phyloP scores from a whole-genome alignment of 371 early-diverging fungal genomes.

The Rhizopus sp. region DNA sequence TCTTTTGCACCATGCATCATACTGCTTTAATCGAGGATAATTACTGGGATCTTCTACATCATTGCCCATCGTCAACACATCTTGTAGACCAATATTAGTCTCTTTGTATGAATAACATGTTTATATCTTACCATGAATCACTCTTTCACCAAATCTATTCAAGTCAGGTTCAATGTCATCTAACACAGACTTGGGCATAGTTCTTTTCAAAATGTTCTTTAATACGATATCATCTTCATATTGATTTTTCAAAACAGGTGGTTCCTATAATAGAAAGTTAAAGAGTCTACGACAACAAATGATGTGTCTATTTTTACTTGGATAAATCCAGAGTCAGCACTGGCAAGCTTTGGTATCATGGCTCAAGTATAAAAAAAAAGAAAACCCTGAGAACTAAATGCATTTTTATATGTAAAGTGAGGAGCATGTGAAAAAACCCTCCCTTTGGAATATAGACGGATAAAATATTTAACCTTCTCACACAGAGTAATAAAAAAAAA shows the following conservation, averaged over 20 bases:
- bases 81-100: conserved; percentile 10
- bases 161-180: conserved; percentile 52
- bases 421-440: neutral
- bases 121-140: conserved; percentile 30
- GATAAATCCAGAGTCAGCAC: neutral
- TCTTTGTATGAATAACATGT: neutral
- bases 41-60: conserved; percentile 45
- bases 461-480: too few relatives aligned
- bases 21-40: conserved; percentile 66
- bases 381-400: neutral
- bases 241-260: conserved; percentile 54
- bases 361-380: neutral
- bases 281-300: neutral
- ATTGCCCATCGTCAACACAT: conserved; percentile 36
- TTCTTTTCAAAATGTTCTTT: conserved; percentile 48
- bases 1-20: conserved; percentile 68
- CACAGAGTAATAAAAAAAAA: too few relatives aligned
- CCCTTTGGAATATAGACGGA: too few relatives aligned
- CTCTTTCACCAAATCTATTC: conserved; percentile 43
- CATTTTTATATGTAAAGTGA: neutral
- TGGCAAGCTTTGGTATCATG: neutral
- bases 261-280: conserved; percentile 31
- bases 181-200: conserved; percentile 45
- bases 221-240: conserved; percentile 58
- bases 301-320: neutral